These are phyloP conservation scores for Mortierella sp. DNA, from an alignment of 371 early-diverging fungal genomes.

Conservation along the genomic window DNA sequence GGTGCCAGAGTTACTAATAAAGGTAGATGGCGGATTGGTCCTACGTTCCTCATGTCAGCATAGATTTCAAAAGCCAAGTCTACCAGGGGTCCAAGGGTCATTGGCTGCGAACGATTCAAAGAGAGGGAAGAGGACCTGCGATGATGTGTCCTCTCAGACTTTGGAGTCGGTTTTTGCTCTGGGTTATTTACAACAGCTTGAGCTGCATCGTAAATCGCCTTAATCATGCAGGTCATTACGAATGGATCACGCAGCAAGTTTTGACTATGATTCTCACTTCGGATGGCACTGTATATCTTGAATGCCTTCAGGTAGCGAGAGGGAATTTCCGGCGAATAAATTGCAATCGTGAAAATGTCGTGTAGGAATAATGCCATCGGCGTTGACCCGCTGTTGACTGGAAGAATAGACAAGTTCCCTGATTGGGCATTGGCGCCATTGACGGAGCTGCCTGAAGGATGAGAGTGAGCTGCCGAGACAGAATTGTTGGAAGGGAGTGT, in stretches of 20 bases:
- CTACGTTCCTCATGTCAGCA: conserved; percentile 46
- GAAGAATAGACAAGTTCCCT: neutral
- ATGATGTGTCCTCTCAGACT: conserved; percentile 16
- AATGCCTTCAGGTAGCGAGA: conserved; percentile 54
- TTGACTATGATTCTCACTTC: conserved; percentile 37
- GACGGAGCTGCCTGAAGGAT: neutral
- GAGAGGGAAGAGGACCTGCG: conserved; percentile 42
- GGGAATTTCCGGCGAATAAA: conserved; percentile 42
- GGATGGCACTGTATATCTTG: conserved; percentile 42
- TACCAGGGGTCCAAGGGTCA: conserved; percentile 49
- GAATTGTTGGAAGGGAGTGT: conserved; percentile 11
- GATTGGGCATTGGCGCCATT: neutral
- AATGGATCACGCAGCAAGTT: conserved; percentile 46
- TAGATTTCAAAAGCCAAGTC: conserved; percentile 55
- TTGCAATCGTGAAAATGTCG: conserved; percentile 46
- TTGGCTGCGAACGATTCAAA: conserved; percentile 39
- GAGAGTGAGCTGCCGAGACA: conserved; percentile 10
- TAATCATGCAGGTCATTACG: conserved; percentile 47
- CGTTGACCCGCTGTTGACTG: conserved; percentile 3
- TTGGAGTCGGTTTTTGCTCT: conserved; percentile 8
- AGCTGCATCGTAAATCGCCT: conserved; percentile 48
- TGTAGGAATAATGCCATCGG: conserved; percentile 35
- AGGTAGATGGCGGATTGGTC: conserved; percentile 47
- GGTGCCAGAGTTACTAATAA: conserved; percentile 22
- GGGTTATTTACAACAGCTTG: conserved; percentile 31